Evolutionary conservation across 2,329 filamentous ascomycete species (phyloP), one percentile per base, ranked within the genome.

Genomic region (Diplodia mutila): DNA sequence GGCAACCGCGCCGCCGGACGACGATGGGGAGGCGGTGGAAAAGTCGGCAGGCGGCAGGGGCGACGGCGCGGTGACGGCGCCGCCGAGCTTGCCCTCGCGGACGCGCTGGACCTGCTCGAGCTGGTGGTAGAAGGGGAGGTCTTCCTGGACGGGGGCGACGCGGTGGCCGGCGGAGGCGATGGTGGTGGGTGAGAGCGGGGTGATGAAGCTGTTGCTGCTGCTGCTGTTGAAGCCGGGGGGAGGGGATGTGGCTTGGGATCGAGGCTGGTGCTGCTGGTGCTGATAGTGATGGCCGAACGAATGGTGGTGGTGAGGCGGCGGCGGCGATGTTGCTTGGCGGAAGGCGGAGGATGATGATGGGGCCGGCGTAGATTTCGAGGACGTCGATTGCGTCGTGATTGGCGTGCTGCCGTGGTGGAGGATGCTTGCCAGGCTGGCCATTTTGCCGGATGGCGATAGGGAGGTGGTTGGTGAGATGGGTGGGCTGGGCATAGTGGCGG

Each of bases 391-490:
- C 8, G 34, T 59, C 21, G 14, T 46, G 37, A 21, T 61, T 25
- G 39, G 9, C 23, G 39, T 21, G 55, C 14, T 46, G 37, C 21
- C 34, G 39, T 34, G 42, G 46, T 63, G 59, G 25, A 51, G 59
- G 57, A 61, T 61, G 57, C 34, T 46, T 25, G 57, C 57, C 16
- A 61, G 57, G 57, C 57, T 61, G 27, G 39, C 39, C 57, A 61
- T 63, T 34, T 63, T 63, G 46, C 25, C 49, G 59, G 42, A 51
- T 16, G 59, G 42, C 27, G 59, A 51, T 12, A 63, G 59, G n/a
- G 59, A 63, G 42, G 59, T 63, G 42, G 59, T 63, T n/a, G 59
- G 59, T 34, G 59, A 63, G 59, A 63, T 63, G n/a, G 59, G 59
- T 11, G 59, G 59, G 46, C 59, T 63, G n/a, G 59, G 42, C 59